Conservation (phyloP, 192 early-diverging fungal genomes). For the Spinellus fusiger region DNA sequence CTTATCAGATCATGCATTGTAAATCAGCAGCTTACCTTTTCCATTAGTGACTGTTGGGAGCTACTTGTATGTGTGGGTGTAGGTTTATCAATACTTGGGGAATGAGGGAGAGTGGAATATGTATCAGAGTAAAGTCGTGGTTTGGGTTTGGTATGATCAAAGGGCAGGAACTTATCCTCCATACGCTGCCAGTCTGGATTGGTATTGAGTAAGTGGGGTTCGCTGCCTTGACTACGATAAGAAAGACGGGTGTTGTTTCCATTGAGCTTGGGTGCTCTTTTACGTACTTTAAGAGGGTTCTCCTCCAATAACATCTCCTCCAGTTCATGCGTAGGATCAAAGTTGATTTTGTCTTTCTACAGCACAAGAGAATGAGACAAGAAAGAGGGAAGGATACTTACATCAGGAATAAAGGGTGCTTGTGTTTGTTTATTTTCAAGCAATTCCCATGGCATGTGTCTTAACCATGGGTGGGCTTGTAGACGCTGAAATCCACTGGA, state of each 20-base stretch:
- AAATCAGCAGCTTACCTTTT: not conserved
- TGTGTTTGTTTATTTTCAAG: constrained; percentile 63
- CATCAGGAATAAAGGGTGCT: constrained; percentile 84
- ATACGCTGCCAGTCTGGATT: constrained; percentile 62
- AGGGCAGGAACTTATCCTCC: constrained; percentile 74
- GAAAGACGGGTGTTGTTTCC: constrained; percentile 14
- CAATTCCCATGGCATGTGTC: constrained; percentile 65
- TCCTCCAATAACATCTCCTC: constrained; percentile 96
- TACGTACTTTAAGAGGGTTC: constrained; percentile 82
- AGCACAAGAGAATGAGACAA: not conserved
- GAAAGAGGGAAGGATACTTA: constrained; percentile 33
- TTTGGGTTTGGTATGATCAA: constrained; percentile 63
- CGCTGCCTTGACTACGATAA: constrained; percentile 32
- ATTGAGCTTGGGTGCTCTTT: constrained; percentile 41
- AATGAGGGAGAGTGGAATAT: constrained; percentile 7
- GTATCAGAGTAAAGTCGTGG: not conserved
- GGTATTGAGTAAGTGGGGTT: not conserved
- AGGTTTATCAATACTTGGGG: not conserved
- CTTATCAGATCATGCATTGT: too few species aligned
- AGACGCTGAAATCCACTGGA: constrained; percentile 63
- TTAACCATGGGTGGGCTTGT: constrained; percentile 76
- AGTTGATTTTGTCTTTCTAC: constrained; percentile 82
- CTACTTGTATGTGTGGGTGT: not conserved
- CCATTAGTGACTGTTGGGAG: not conserved
- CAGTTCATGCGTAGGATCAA: constrained; percentile 93